Conservation (phyloP, 352 stramenopile genomes). For the Pythium guiyangense region DNA sequence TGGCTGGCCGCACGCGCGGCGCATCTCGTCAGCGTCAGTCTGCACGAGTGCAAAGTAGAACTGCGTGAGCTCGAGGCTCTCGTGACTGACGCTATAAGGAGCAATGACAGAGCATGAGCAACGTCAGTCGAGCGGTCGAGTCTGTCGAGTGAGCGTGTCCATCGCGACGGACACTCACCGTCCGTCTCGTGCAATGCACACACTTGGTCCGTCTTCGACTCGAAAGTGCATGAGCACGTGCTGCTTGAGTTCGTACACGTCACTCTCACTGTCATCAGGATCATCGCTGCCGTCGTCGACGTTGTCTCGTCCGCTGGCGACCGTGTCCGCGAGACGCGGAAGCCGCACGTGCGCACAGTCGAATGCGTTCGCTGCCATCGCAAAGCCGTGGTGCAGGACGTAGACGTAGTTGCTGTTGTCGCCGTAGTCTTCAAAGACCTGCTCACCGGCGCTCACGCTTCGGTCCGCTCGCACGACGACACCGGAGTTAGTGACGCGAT, state of each 20-base stretch:
- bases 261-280: neutral
- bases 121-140: neutral
- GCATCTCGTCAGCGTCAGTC: conserved; percentile 16
- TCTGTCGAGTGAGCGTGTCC: neutral
- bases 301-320: neutral
- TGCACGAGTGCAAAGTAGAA: conserved; percentile 28
- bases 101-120: neutral
- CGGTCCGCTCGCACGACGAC: conserved; percentile 75
- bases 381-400: conserved; percentile 89
- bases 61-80: conserved; percentile 18
- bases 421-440: conserved; percentile 95
- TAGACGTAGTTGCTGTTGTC: conserved; percentile 90
- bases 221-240: conserved; percentile 20
- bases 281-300: neutral
- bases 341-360: conserved; percentile 74
- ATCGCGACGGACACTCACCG: conserved; percentile 9
- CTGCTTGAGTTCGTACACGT: conserved; percentile 19
- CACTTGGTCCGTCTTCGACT: conserved; percentile 24
- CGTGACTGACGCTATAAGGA: conserved; percentile 9
- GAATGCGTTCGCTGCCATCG: conserved; percentile 84
- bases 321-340: conserved; percentile 9
- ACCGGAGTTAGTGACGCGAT: conserved; percentile 29
- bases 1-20: conserved; percentile 14
- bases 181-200: conserved; percentile 30
- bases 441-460: conserved; percentile 14